These are phyloP conservation scores for Diaporthe citri DNA, from an alignment of 2,329 filamentous ascomycete species.

Conservation along the genomic window DNA sequence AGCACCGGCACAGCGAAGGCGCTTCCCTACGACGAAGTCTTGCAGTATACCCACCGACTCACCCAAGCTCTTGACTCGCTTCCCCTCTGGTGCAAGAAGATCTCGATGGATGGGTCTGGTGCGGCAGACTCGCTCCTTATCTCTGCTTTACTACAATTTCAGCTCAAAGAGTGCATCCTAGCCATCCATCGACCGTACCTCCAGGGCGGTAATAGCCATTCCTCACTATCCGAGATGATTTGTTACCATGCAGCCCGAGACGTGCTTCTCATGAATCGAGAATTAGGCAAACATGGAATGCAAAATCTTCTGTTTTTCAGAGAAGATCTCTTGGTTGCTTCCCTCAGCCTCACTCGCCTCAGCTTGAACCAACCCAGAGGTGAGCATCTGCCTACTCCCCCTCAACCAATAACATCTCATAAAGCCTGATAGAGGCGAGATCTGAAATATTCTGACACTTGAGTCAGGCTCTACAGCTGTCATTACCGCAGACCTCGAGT, in stretches of 20 bases:
- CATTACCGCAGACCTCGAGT: neutral
- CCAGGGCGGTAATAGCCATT: neutral
- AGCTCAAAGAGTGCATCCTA: too few species aligned
- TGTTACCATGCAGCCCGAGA: neutral
- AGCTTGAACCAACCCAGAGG: neutral
- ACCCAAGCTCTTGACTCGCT: too few species aligned
- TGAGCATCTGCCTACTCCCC: neutral
- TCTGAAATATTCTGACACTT: neutral
- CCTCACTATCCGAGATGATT: neutral
- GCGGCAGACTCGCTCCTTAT: too few species aligned
- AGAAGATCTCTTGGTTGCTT: neutral
- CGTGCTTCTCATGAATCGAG: neutral
- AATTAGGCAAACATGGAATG: neutral
- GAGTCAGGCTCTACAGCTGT: neutral
- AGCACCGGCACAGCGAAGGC: too few species aligned
- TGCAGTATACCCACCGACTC: too few species aligned
- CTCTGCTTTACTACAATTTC: too few species aligned
- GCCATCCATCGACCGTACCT: too few species aligned
- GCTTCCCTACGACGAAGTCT: too few species aligned
- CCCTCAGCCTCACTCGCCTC: neutral
- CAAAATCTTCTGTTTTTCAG: neutral
- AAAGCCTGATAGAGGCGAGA: too few species aligned
- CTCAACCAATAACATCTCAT: too few species aligned
- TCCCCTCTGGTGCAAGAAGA: too few species aligned
- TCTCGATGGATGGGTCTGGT: too few species aligned